Percentiles rank a stretch among this genome's conserved stretches.
Evolutionary conservation across 208 protist species (phyloP).

Genomic region (Crithidia thermophila): DNA sequence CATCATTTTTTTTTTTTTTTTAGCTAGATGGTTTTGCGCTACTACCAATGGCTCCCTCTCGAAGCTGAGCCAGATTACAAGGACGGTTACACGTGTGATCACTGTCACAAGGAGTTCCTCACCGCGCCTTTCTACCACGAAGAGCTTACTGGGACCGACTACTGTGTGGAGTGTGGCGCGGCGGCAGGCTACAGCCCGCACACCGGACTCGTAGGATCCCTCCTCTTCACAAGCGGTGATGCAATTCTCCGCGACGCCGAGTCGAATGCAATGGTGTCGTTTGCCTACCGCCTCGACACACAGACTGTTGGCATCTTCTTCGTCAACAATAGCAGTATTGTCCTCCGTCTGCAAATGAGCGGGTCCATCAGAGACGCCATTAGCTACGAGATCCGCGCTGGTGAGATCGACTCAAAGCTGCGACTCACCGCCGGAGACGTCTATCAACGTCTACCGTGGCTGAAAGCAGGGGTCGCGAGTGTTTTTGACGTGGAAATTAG

Average conservation of each 20-base stretch:
- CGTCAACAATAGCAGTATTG: constrained; percentile 24
- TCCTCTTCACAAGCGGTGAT: constrained; percentile 27
- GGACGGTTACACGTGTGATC: constrained; percentile 47
- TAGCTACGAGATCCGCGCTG: constrained; percentile 3
- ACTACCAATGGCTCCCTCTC: constrained; percentile 45
- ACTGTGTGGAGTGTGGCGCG: constrained; percentile 38
- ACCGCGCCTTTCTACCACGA: constrained; percentile 44
- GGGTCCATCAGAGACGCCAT: constrained; percentile 19
- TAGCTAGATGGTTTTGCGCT: constrained; percentile 41
- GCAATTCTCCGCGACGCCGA: constrained; percentile 21
- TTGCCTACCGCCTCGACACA: constrained; percentile 32
- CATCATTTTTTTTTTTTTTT: constrained; percentile 25
- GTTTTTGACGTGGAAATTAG: constrained; percentile 28
- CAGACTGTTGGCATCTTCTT: constrained; percentile 29
- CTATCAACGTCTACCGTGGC: constrained; percentile 35
- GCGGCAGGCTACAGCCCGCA: constrained; percentile 26
- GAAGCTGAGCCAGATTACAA: constrained; percentile 40
- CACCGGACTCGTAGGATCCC: constrained; percentile 32
- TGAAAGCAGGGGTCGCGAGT: neutral
- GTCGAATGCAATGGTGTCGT: constrained; percentile 30
- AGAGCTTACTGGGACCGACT: constrained; percentile 34
- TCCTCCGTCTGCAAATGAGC: constrained; percentile 22
- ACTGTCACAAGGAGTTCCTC: constrained; percentile 36
- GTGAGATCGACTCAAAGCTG: constrained; percentile 12
- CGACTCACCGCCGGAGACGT: constrained; percentile 21